Base-by-base conservation (phyloP, 2,329 filamentous ascomycete genomes). In the Monilinia vaccinii-corymbosi region DNA sequence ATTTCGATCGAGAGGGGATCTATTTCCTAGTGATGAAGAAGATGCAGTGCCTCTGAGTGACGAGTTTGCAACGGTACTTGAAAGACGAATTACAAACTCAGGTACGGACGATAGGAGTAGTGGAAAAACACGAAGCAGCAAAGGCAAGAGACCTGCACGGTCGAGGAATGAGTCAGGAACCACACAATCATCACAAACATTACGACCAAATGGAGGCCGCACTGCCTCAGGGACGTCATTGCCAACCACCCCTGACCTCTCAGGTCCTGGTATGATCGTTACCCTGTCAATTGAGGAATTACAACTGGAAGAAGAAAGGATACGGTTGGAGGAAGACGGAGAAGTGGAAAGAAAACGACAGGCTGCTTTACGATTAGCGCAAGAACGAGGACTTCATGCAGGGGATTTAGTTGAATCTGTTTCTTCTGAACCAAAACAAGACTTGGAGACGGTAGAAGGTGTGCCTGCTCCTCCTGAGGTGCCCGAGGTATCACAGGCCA, bases 1-100 rank as follows among this genome's bases (percentile, higher is more conserved):
- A 7, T 85, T 88, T 64, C 88, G 92, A 68, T 96, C 91, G 13
- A 80, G 93, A 50, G 91, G 91, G 2, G 93, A 97, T 74, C 77
- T 97, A 14, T 94, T 97, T 66, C 91, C 91, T 0, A 96, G 91
- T 68, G 91, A 96, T 63, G 83, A 81, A 50, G 84, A 87, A 69
- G 93, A 97, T 73, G 93, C 93, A 0, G 84, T 96, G n/a, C 89
- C 91, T 14, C 76, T 97, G 21, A 90, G 93, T 68, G 93, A 97
- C 70, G 92, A 97, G 70, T 95, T 97, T 67, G 89, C 91, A 3
- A 86, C 96, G 71, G 84, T 86, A 3, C 78, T 97, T 63, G 86
- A 91, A 62, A 83, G 88, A 56, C 84, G 87, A 65, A 81, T 80
- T n/a, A 83, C 81, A 1, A 75, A 75, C 4, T 71, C 77, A 34